A percentile compares a stretch with the other conserved stretches of the same genome.
Evolutionary conservation across 768 basidiomycete genomes (phyloP).

Genomic region (Psilocybe azurescens): DNA sequence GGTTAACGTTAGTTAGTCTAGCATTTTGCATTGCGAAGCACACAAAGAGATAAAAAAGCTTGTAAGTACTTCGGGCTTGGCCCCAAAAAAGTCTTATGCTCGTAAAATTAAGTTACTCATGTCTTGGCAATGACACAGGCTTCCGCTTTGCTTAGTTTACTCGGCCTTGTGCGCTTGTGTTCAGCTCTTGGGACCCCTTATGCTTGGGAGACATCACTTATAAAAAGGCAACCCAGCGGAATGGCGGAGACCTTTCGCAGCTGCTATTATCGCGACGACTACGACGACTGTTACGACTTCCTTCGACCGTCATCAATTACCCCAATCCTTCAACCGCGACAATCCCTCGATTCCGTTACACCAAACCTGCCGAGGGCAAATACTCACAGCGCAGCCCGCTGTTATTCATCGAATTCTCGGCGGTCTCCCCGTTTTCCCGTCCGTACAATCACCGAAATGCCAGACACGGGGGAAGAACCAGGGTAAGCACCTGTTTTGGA

Average conservation of each 20-base stretch:
- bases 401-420: neutral
- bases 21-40: neutral
- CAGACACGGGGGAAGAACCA: slow-evolving; percentile 1
- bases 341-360: neutral
- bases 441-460: slow-evolving; percentile 15
- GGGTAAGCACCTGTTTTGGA: slow-evolving; percentile 10
- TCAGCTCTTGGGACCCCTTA: slow-evolving; percentile 4
- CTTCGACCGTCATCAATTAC: neutral
- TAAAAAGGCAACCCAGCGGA: slow-evolving; percentile 1
- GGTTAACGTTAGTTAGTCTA: neutral
- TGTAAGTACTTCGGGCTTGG: slow-evolving; percentile 1
- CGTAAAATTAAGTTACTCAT: slow-evolving; percentile 5
- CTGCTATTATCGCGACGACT: neutral
- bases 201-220: neutral
- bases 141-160: neutral
- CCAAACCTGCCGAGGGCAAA: neutral
- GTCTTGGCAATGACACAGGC: slow-evolving; percentile 1
- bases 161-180: slow-evolving; percentile 3
- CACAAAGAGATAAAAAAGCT: neutral
- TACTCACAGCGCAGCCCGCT: neutral
- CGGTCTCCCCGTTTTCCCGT: neutral
- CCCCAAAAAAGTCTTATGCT: neutral
- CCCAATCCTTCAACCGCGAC: neutral
- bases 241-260: neutral
- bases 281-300: neutral